These are phyloP conservation scores for Ustilago trichophora DNA, from an alignment of 1,284 basidiomycete genomes.

Conservation along the genomic window DNA sequence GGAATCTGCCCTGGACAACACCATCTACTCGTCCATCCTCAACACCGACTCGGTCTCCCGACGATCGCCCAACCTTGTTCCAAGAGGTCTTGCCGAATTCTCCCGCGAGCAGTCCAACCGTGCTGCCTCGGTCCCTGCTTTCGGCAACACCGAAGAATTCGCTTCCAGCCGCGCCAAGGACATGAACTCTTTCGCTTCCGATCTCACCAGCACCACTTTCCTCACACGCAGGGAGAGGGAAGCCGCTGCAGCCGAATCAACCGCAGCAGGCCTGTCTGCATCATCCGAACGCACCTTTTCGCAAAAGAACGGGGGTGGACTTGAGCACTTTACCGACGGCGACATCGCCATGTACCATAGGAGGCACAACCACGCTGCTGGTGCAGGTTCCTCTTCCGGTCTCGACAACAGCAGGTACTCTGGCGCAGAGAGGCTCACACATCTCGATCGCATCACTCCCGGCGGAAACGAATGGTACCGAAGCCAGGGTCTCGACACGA, in stretches of 20 bases:
- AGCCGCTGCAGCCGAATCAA: constrained; percentile 30
- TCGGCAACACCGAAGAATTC: constrained; percentile 33
- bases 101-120: constrained; percentile 31
- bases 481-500: constrained; percentile 37
- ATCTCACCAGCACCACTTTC: constrained; percentile 46
- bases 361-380: constrained; percentile 34
- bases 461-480: constrained; percentile 49
- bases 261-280: not conserved
- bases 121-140: constrained; percentile 35
- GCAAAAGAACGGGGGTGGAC: constrained; percentile 12
- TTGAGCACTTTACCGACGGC: constrained; percentile 38
- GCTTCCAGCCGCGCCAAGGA: constrained; percentile 19
- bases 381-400: constrained; percentile 19
- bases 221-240: constrained; percentile 38
- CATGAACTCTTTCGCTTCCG: constrained; percentile 26
- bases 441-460: constrained; percentile 39
- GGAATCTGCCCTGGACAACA: constrained; percentile 39
- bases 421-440: constrained; percentile 36
- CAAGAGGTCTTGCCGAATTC: constrained; percentile 32
- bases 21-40: constrained; percentile 45
- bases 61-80: constrained; percentile 34
- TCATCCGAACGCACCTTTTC: not conserved
- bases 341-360: constrained; percentile 47
- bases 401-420: constrained; percentile 43
- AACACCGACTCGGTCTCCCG: constrained; percentile 34